Evolutionary conservation across 768 basidiomycete species (phyloP).

Genomic region (Pulveroboletus ravenelii): DNA sequence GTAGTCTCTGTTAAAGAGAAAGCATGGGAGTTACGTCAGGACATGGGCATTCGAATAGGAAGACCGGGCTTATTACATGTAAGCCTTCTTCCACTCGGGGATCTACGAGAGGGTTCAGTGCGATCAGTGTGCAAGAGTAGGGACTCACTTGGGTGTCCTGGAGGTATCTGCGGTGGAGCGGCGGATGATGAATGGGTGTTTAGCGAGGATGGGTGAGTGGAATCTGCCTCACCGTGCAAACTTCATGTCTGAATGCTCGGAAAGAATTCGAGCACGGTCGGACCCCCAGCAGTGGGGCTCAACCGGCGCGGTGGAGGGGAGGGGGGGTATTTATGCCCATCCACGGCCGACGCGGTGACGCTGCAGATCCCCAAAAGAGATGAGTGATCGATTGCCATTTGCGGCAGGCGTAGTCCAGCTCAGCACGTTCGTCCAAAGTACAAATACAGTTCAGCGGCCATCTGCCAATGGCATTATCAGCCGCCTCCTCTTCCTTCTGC

Average conservation of each 20-base stretch:
- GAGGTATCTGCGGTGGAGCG: constrained; percentile 46
- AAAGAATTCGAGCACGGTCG: too few species aligned
- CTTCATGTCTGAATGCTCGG: constrained; percentile 39
- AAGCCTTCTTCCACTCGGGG: constrained; percentile 49
- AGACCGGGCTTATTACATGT: constrained; percentile 14
- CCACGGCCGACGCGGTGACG: not conserved
- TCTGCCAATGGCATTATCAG: constrained; percentile 17
- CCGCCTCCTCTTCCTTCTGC: constrained; percentile 4
- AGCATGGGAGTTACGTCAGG: not conserved
- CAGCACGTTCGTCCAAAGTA: too few species aligned
- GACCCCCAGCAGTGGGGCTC: too few species aligned
- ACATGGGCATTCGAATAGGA: not conserved
- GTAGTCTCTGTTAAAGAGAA: constrained; percentile 51
- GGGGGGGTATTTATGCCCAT: not conserved
- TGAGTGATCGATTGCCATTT: not conserved
- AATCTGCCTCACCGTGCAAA: constrained; percentile 46
- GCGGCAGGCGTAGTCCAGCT: too few species aligned
- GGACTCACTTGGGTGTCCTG: constrained; percentile 57
- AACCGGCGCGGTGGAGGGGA: not conserved
- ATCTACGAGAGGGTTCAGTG: constrained; percentile 38
- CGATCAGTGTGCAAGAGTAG: not conserved
- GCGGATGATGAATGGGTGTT: not conserved
- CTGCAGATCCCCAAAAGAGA: not conserved
- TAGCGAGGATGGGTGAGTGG: not conserved
- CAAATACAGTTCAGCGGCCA: too few species aligned